Evolutionary conservation across 352 stramenopile genomes (phyloP), one percentile per base, ranked within the genome.

Genomic region (Phytophthora citricola): DNA sequence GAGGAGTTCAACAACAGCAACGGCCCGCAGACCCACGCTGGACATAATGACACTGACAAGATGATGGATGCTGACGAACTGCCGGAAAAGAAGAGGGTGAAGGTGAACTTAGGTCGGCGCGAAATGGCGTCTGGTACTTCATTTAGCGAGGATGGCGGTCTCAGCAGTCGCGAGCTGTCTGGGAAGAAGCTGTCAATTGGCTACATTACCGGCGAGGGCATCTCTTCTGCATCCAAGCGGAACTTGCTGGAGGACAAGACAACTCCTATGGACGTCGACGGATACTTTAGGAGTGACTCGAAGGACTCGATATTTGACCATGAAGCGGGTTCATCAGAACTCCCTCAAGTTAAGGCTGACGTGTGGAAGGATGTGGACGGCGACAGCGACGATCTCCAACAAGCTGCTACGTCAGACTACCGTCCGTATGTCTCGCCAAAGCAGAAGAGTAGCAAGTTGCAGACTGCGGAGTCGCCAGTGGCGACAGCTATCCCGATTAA

Each of bases 11-110:
- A 69, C 29, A 70, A 36, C 63, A 79, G 52, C 36, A 67, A 49
- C 44, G 82, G 85, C 44, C 52, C 67, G 24, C 63, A 61, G 45
- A n/a, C 61, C 38, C 66, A 71, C 10, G 69, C 46, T 2, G 48
- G 57, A 14, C 61, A 69, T 4, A 79, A 69, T 27, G 79, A 91
- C 46, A 69, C 46, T 14, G 85, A 92, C 52, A 73, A 71, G 14
- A 51, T 91, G 15, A 43, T 86, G 1, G 65, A 79, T 46, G 52
- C 64, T 9, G 75, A 91, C 24, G 76, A 79, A 24, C 59, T 93
- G 22, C 87, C 87, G 4, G 83, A 92, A 58, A 96, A 93, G 69
- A 94, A 96, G 72, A 93, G 85, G 52, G 53, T 93, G 8, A 91
- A 89, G 58, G 54, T 86, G 48, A 63, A 73, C 44, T 49, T 63